Conservation (phyloP, 129 eudicot genomes). For the Helichrysum umbraculigerum region DNA sequence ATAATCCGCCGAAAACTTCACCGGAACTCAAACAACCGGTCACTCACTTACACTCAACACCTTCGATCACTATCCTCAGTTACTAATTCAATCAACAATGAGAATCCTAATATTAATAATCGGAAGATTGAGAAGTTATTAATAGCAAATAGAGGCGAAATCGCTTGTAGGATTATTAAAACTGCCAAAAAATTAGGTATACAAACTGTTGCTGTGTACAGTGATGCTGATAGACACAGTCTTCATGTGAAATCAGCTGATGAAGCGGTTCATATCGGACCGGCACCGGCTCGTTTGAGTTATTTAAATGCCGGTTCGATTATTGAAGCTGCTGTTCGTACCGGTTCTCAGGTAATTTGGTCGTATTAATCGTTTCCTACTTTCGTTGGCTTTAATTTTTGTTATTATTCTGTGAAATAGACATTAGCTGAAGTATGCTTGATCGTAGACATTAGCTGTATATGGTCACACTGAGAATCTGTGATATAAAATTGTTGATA, state of each 20-base stretch:
- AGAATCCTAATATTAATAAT: slow-evolving; percentile 8
- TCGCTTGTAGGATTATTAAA: slow-evolving; percentile 83
- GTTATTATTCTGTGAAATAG: not conserved
- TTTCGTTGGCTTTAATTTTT: not conserved
- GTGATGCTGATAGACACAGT: slow-evolving; percentile 86
- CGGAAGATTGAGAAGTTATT: slow-evolving; percentile 73
- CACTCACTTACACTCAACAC: not conserved
- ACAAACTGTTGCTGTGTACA: slow-evolving; percentile 89
- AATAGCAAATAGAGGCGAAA: slow-evolving; percentile 94
- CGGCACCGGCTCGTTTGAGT: slow-evolving; percentile 87
- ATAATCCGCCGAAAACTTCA: slow-evolving; percentile 51
- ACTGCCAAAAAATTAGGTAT: slow-evolving; percentile 85
- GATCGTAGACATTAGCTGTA: not conserved
- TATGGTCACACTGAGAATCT: not conserved
- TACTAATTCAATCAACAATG: slow-evolving; percentile 30
- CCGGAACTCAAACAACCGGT: slow-evolving; percentile 24
- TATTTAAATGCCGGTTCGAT: slow-evolving; percentile 64
- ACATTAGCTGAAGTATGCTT: not conserved
- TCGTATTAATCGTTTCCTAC: not conserved
- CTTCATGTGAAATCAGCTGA: slow-evolving; percentile 94
- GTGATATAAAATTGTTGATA: not conserved
- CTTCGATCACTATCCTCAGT: slow-evolving; percentile 1
- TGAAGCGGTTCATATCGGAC: slow-evolving; percentile 92
- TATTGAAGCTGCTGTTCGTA: slow-evolving; percentile 66
- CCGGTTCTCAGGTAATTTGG: slow-evolving; percentile 80